phyloP scores from a whole-genome alignment of 176 grass and related monocot species.

The Cenchrus americanus region DNA sequence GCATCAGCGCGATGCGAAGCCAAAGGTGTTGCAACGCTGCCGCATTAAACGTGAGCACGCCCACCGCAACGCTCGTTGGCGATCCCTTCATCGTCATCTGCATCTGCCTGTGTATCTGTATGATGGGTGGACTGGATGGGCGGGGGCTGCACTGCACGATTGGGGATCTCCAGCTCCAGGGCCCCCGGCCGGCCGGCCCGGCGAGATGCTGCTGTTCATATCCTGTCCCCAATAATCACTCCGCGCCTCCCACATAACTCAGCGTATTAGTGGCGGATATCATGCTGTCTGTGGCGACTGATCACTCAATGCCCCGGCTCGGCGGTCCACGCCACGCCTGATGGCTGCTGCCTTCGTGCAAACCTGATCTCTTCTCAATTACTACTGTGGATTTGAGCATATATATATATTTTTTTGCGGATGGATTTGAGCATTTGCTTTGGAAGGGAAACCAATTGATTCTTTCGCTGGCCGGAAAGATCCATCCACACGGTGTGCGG shows the following conservation, averaged over 20 bases:
- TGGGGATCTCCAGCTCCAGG: constrained; percentile 17
- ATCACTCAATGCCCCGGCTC: too few species aligned
- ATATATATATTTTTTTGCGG: too few species aligned
- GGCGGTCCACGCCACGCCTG: too few species aligned
- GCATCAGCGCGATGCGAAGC: background rate
- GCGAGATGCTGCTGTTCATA: constrained; percentile 21
- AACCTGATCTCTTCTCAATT: too few species aligned
- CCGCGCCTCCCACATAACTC: background rate
- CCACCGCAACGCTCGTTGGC: constrained; percentile 31
- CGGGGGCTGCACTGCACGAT: constrained; percentile 3
- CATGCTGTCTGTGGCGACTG: background rate
- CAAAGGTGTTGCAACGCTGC: background rate
- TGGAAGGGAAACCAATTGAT: too few species aligned
- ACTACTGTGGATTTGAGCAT: too few species aligned
- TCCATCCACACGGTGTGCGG: too few species aligned
- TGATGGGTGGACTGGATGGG: background rate
- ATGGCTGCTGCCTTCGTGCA: too few species aligned
- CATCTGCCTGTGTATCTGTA: background rate
- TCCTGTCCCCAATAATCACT: constrained; percentile 30
- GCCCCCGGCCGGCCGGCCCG: too few species aligned
- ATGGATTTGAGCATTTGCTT: too few species aligned
- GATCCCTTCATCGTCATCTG: background rate
- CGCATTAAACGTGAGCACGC: constrained; percentile 40
- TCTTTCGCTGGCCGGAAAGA: too few species aligned
- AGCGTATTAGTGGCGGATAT: background rate